Evolutionary conservation across 352 stramenopile genomes (phyloP).

Genomic region (Phytopythium kandeliae): DNA sequence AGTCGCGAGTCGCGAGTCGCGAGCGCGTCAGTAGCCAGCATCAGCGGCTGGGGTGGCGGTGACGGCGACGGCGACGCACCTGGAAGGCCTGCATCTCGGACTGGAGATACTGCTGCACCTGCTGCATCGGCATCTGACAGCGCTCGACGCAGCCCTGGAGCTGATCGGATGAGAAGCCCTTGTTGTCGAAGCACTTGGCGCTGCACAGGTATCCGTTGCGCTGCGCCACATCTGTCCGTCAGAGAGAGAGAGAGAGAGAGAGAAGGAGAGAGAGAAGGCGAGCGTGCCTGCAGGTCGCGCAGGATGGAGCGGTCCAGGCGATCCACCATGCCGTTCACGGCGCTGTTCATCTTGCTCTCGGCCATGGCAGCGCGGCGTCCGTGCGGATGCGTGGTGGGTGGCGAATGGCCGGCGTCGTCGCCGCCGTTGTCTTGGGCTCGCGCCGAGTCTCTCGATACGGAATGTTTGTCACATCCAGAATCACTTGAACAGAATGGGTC

Average conservation of each 20-base stretch:
- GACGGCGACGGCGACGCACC: conserved; percentile 10
- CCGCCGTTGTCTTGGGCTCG: too few species aligned
- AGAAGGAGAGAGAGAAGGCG: conserved; percentile 1
- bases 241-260: too few species aligned
- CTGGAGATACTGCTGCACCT: conserved; percentile 81
- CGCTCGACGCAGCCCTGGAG: conserved; percentile 77
- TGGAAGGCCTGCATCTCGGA: conserved; percentile 83
- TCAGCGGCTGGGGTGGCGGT: too few species aligned
- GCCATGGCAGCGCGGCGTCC: conserved; percentile 39
- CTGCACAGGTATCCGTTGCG: conserved; percentile 78
- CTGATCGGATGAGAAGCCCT: conserved; percentile 68
- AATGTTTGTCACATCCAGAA: too few species aligned
- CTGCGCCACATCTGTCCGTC: too few species aligned
- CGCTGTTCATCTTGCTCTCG: conserved; percentile 76
- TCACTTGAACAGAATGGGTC: too few species aligned
- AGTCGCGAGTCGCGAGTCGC: too few species aligned
- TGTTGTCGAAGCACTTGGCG: conserved; percentile 88
- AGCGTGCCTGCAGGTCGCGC: conserved; percentile 57
- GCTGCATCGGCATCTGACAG: conserved; percentile 81
- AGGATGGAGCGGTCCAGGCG: conserved; percentile 69
- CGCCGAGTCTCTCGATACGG: too few species aligned
- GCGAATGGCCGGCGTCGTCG: too few species aligned
- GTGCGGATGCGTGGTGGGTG: too few species aligned
- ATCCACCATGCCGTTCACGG: conserved; percentile 82
- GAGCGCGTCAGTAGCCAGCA: too few species aligned